Base-by-base conservation (phyloP, 2,329 filamentous ascomycete species). In the Magnaporthiopsis rhizophila region DNA sequence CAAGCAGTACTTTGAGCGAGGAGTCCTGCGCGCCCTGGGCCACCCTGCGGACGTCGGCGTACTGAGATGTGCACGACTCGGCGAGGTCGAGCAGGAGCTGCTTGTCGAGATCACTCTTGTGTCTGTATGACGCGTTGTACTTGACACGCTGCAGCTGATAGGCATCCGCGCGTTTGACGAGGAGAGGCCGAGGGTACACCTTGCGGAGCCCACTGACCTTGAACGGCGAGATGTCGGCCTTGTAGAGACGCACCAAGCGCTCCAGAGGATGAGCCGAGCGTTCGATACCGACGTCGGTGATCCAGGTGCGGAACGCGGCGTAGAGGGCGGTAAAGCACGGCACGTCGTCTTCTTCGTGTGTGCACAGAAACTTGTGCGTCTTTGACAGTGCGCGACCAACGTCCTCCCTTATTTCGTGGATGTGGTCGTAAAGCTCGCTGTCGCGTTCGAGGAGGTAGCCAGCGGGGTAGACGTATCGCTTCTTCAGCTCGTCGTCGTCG, bases 211-310 rank as follows among this genome's bases (percentile, higher is more conserved):
- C 95, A 68, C 90, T 96, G 72, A 97, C 91, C 76, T 97, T 97
- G 81, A 97, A 99, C 0, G 94, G 90, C 30, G 91, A 87, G 66
- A 93, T 89, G 71, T 99, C 95, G 7, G 91, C 89, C 70, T 89
- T 88, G 73, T 97, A 89, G 0, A 99, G 83, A 63, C 92, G 86
- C 5, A 90, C 86, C 18, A 98, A 88, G 26, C 95, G 85, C 74
- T 99, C 95, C 12, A 98, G 81, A 2, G 96, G 91, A 74, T 97
- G 95, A 0, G 95, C 94, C 24, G 94, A 97, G 66, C 94, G 85
- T 77, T 99, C 95, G 66, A 97, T 96, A 24, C 96, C 95, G 57
- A 99, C 93, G 71, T 99, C 95, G 1, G 96, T 92, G 71, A 99
- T 98, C 92, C 93, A 99, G 11, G 91, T 95, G 58, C 92, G 85